These are phyloP conservation scores for Candida sanyiensis DNA, from an alignment of 805 yeast genomes.

Conservation along the genomic window DNA sequence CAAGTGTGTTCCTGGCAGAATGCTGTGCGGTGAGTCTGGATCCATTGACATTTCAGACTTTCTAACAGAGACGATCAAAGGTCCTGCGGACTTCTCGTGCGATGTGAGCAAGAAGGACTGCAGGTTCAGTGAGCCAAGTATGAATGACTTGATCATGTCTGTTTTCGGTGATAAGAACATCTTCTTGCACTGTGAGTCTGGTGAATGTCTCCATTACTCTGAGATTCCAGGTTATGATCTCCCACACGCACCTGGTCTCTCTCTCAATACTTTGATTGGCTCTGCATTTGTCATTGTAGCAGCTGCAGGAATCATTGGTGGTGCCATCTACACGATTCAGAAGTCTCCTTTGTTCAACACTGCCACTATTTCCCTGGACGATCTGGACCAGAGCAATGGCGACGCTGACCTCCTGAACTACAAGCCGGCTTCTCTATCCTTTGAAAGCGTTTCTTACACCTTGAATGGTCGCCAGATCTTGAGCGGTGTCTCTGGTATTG, in stretches of 20 bases:
- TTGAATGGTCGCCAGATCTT: constrained; percentile 52
- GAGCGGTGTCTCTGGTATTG: constrained; percentile 64
- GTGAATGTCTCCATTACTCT: constrained; percentile 89
- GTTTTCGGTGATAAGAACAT: constrained; percentile 96
- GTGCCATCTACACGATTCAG: constrained; percentile 41
- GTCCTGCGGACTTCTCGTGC: constrained; percentile 91
- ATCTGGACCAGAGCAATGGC: constrained; percentile 26
- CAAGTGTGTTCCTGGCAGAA: constrained; percentile 83
- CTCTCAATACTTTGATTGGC: constrained; percentile 41
- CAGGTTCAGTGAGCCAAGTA: constrained; percentile 86
- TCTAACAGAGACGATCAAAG: constrained; percentile 78
- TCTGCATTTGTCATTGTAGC: constrained; percentile 38
- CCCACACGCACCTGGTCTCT: constrained; percentile 45
- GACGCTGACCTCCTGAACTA: constrained; percentile 44
- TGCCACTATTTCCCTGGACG: constrained; percentile 24
- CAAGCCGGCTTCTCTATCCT: constrained; percentile 67
- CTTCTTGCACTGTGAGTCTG: constrained; percentile 71
- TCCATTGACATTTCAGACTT: constrained; percentile 94
- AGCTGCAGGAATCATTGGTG: constrained; percentile 35
- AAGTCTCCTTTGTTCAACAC: constrained; percentile 56
- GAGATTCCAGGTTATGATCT: constrained; percentile 85
- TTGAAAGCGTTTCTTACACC: constrained; percentile 63
- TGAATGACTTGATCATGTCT: constrained; percentile 84
- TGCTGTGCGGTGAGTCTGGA: constrained; percentile 91
- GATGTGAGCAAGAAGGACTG: constrained; percentile 59